Evolutionary conservation across 768 basidiomycete species (phyloP), one percentile per base, ranked within the genome.

Genomic region (Hericium alpestre): DNA sequence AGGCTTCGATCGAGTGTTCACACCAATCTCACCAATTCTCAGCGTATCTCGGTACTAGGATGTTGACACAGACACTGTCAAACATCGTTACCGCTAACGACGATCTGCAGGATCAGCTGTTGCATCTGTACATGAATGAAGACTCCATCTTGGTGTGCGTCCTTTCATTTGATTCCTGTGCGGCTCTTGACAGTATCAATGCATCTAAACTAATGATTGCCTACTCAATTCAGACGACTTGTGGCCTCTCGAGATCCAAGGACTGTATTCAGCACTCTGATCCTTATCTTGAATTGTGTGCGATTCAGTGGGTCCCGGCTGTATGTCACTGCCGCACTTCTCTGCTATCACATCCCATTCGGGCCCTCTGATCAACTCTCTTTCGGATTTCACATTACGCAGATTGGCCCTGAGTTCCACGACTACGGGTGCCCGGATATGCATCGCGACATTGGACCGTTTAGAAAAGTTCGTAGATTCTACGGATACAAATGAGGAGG

Each of bases 21-120:
- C 6, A 32, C 1, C 32, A 32, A 32, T 32, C 8, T 32, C 32
- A 32, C 32, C 32, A 32, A 32, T 47, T 25, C n/a, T 52, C 65
- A 94, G 93, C 80, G 57, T 75, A 81, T 55, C 71, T 76, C 0
- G 73, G 79, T 18, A 82, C 86, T 8, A 77, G 88, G 15, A 76
- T 89, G 57, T 72, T 90, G 27, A 75, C 84, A 2, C 92, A 96
- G 67, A 73, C 87, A 3, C 75, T 95, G 27, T 88, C 91, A 18
- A 96, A 96, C 67, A 74, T 92, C 22, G 78, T 94, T 37, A 91
- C 93, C 2, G 77, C 78, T 8, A 89, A 92, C 59, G 79, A 84
- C 43, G 62, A 59, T 8, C 75, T 86, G 48, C 74, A 79, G 59
- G 66, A 73, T n/a, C 74, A 66, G 20, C 69, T 87, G 37, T 91